Evolutionary conservation across 306 rosid species (phyloP), one percentile per base, ranked within the genome.

Genomic region (Echinosophora koreensis): DNA sequence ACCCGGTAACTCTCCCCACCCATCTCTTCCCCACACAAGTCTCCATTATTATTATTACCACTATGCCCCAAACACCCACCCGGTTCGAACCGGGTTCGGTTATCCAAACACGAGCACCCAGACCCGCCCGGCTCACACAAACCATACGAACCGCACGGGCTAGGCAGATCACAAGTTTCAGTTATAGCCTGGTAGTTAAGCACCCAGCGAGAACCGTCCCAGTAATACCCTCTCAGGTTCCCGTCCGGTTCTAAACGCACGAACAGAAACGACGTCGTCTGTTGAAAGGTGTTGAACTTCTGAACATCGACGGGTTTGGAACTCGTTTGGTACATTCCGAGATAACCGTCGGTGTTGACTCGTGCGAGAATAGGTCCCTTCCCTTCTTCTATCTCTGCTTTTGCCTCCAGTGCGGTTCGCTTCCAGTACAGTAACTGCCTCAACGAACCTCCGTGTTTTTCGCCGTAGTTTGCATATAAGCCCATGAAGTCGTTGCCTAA

Each of bases 91-190:
- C 81, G 85, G 74, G 91, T 88, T 51, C 63, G 39, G 84, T 87
- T 89, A 56, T 90, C 88, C 58, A 92, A 62, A 79, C 98, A 95
- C 0, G 86, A 90, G 66, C 98, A 95, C 10, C 85, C 89, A 1
- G 86, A 71, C 37, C 84, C 85, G 1, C 84, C 89, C 1, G 97
- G 86, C 0, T 32, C 84, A 73, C 98, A 95, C 67, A 95, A 67
- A 77, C 97, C 96, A 86, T 89, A 92, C 18, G 96, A 79, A 57
- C 97, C 97, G 82, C 98, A 95, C 0, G 90, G 80, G 6, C 81
- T 89, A 0, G 97, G 97, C 0, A 95, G 92, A 49, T 90, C 87
- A 49, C 98, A 95, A 1, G 80, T 56, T 8, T 86, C 88, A 0
- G 83, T 32, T 4, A 92, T 88, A 14, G 97, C 97, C 70, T 87